Evolutionary conservation across 768 basidiomycete genomes (phyloP), one percentile per base, ranked within the genome.

Genomic region (Floccularia luteovirens): DNA sequence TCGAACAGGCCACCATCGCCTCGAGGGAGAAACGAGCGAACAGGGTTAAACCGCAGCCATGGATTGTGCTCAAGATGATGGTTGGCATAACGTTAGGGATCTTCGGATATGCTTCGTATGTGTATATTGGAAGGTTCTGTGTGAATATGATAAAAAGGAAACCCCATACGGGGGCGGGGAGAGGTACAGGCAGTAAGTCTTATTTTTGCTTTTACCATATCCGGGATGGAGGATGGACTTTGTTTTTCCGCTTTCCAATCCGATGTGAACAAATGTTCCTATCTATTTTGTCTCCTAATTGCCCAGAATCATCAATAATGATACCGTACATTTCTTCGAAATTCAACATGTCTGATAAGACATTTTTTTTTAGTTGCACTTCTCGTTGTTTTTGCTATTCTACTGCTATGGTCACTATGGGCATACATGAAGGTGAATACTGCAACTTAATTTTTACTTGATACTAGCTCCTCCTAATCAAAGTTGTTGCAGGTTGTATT

Each of bases 341-440:
- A 34, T 28, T 36, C 16, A 22, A 13, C 8, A 21, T 38, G 32
- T 27, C 45, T 54, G 36, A 47, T 28, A 14, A 13, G 11, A n/a
- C 16, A 16, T 32, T 43, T 34, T 41, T n/a, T 24, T 23, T 35
- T 36, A 92, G 90, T 87, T 44, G 78, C 66, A 2, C 69, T 86
- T 42, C 54, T 92, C 37, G 67, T 72, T 1, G 69, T 80, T 1
- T 91, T 81, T 51, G 62, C 60, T 25, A 42, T 85, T 3, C 52
- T 93, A 16, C 75, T 74, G 33, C 46, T 80, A n/a, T 75, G 90
- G 74, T 70, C 78, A 68, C 31, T 81, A 0, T 91, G 90, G 90
- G 72, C 80, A 11, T 94, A 93, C 60, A 41, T 72, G 16, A 77
- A 74, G 72, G 90, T 88, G 41, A 37, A 72, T 56, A 17, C 16